phyloP scores from a whole-genome alignment of 2,329 filamentous ascomycete genomes.

The Grosmannia huntii region DNA sequence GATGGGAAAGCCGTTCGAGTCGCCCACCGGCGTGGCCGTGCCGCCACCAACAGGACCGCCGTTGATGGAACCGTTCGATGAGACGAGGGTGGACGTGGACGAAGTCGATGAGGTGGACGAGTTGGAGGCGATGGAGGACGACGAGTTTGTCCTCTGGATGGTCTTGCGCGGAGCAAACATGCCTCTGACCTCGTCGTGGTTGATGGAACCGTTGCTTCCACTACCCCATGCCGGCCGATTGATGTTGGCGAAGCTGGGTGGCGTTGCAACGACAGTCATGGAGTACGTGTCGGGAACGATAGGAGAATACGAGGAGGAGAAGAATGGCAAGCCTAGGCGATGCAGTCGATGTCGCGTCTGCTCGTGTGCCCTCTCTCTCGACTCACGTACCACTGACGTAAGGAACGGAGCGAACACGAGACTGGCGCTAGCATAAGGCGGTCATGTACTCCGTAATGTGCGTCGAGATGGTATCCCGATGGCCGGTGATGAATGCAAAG shows the following conservation, averaged over 20 bases:
- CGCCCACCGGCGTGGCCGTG: conserved; percentile 23
- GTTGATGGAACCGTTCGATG: conserved; percentile 47
- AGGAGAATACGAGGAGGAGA: background rate
- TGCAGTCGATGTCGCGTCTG: background rate
- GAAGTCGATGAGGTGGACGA: conserved; percentile 47
- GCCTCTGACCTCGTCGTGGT: conserved; percentile 70
- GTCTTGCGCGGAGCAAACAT: conserved; percentile 86
- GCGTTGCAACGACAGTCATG: conserved; percentile 58
- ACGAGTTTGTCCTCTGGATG: conserved; percentile 78
- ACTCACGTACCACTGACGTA: conserved; percentile 2
- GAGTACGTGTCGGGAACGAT: background rate
- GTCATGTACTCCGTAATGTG: background rate
- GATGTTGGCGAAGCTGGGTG: conserved; percentile 49
- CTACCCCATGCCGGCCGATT: conserved; percentile 55
- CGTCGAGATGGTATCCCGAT: background rate
- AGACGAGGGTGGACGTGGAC: conserved; percentile 47
- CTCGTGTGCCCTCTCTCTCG: conserved; percentile 4
- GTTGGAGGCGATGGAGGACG: conserved; percentile 66
- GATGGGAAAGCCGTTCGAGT: conserved; percentile 39
- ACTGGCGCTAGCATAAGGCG: conserved; percentile 3
- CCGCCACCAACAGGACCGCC: conserved; percentile 40
- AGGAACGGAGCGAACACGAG: background rate
- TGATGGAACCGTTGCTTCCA: conserved; percentile 50
- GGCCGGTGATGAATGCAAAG: background rate
- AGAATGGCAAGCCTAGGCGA: background rate